These are phyloP conservation scores for Cyberlindnera petersonii DNA, from an alignment of 805 yeast species.

Conservation along the genomic window DNA sequence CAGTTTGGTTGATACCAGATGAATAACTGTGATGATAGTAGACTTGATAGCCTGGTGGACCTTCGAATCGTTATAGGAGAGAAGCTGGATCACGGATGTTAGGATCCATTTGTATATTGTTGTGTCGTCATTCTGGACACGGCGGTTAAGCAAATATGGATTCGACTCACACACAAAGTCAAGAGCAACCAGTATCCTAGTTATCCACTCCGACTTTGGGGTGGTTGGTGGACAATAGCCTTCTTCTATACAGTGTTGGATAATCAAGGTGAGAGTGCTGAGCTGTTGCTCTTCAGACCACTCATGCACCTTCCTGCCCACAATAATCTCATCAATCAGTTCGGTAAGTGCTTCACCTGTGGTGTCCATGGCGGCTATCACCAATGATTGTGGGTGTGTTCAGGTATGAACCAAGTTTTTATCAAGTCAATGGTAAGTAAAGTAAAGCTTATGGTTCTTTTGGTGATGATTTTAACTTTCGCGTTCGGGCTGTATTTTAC, in stretches of 20 bases:
- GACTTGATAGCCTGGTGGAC: conserved; percentile 19
- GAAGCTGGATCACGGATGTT: conserved; percentile 17
- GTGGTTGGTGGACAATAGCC: conserved; percentile 12
- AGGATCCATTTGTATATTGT: conserved; percentile 23
- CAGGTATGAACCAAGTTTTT: too few species aligned
- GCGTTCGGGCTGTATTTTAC: too few species aligned
- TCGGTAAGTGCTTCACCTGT: conserved; percentile 18
- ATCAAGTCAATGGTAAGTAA: too few species aligned
- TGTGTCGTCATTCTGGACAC: conserved; percentile 3
- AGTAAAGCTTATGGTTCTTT: too few species aligned
- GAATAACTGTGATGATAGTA: conserved; percentile 21
- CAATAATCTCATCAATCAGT: conserved; percentile 16
- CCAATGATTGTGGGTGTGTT: too few species aligned
- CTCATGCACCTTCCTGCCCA: conserved; percentile 13
- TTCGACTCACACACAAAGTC: conserved; percentile 22
- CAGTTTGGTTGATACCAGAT: conserved; percentile 20
- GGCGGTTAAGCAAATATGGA: conserved; percentile 21
- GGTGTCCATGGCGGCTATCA: conserved; percentile 10
- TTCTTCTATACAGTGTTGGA: conserved; percentile 22
- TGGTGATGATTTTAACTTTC: too few species aligned
- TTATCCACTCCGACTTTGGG: conserved; percentile 15
- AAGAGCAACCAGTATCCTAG: conserved; percentile 20
- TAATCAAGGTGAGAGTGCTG: conserved; percentile 20
- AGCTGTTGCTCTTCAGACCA: conserved; percentile 21
- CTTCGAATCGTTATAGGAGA: conserved; percentile 14